Evolutionary conservation across 73 alveolate genomes (phyloP).

Genomic region (Paramecium sexaurelia): DNA sequence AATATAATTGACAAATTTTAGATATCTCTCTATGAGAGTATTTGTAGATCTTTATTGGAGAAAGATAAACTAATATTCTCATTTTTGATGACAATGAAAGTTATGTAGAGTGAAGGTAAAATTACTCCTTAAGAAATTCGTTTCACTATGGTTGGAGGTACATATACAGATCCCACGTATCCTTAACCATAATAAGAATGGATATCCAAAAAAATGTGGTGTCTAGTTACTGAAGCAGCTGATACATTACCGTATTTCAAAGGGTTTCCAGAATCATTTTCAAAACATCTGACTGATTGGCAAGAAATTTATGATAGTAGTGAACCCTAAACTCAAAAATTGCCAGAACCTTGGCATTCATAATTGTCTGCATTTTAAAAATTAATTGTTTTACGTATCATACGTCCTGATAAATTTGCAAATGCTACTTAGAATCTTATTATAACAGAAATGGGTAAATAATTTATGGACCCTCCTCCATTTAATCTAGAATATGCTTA

Average conservation of each 20-base stretch:
- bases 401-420: conserved; percentile 97
- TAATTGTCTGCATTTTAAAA: conserved; percentile 80
- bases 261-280: conserved; percentile 92
- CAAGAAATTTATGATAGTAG: conserved; percentile 86
- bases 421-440: conserved; percentile 89
- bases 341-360: conserved; percentile 90
- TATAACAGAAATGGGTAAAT: conserved; percentile 89
- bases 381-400: conserved; percentile 86
- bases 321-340: conserved; percentile 86
- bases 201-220: conserved; percentile 94
- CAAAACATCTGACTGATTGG: conserved; percentile 87
- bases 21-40: conserved; percentile 75
- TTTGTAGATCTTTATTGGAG: conserved; percentile 94
- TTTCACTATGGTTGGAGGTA: conserved; percentile 96
- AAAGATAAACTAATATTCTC: conserved; percentile 93
- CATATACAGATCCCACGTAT: conserved; percentile 86
- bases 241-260: conserved; percentile 82
- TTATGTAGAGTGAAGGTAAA: conserved; percentile 78
- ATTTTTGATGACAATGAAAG: conserved; percentile 87
- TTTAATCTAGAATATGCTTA: conserved; percentile 92
- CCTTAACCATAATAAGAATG: conserved; percentile 91
- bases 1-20: conserved; percentile 80
- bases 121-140: conserved; percentile 78
- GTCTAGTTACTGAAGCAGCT: conserved; percentile 87
- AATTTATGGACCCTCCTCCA: conserved; percentile 94